Conservation (phyloP, 2,329 filamentous ascomycete species). For the Leptodontidium sp. region DNA sequence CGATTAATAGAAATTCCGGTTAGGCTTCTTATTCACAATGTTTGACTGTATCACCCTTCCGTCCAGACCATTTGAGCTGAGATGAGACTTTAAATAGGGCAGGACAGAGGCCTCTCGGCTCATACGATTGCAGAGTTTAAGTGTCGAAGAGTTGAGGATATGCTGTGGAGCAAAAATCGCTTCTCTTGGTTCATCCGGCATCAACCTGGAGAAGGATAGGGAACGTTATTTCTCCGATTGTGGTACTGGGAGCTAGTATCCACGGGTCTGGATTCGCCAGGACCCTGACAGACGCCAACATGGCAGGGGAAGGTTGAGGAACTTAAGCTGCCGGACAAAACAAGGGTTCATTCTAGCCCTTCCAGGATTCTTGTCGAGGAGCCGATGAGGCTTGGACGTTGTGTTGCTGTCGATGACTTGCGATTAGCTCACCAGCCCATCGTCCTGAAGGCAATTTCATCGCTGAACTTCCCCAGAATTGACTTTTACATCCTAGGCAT, state of each 20-base stretch:
- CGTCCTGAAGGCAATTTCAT: conserved; percentile 23
- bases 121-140: too few species aligned
- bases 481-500: neutral
- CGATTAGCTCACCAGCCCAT: conserved; percentile 20
- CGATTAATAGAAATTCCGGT: too few species aligned
- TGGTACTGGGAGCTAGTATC: neutral
- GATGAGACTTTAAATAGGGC: too few species aligned
- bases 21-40: too few species aligned
- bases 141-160: too few species aligned
- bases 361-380: neutral
- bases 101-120: too few species aligned
- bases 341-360: conserved; percentile 16
- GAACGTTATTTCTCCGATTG: neutral
- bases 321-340: neutral
- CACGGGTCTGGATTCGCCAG: neutral
- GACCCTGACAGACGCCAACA: conserved; percentile 4
- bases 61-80: too few species aligned
- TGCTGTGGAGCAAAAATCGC: neutral
- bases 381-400: neutral
- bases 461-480: neutral
- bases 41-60: too few species aligned
- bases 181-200: neutral
- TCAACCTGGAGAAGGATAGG: neutral
- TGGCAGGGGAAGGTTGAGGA: neutral
- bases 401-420: conserved; percentile 11